Evolutionary conservation across 2,329 filamentous ascomycete genomes (phyloP).

Genomic region (Penicillium sp.): DNA sequence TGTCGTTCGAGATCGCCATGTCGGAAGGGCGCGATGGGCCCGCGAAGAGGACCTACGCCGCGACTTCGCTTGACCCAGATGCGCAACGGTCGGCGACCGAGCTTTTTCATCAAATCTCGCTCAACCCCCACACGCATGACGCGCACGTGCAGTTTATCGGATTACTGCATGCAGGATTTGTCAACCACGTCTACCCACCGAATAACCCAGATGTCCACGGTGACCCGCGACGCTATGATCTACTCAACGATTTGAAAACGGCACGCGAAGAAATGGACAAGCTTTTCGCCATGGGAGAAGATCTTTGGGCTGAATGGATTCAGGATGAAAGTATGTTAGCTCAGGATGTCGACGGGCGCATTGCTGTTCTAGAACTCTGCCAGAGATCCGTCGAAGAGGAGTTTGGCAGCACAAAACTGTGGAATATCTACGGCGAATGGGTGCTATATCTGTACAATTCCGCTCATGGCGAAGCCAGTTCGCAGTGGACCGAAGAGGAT

Average conservation of each 20-base stretch:
- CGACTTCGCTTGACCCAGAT: constrained; percentile 42
- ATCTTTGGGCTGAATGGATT: constrained; percentile 63
- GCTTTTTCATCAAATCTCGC: constrained; percentile 43
- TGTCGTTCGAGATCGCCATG: constrained; percentile 47
- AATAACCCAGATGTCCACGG: constrained; percentile 45
- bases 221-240: constrained; percentile 46
- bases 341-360: constrained; percentile 54
- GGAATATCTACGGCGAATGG: constrained; percentile 63
- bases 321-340: constrained; percentile 61
- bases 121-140: constrained; percentile 48
- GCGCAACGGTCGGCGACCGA: constrained; percentile 43
- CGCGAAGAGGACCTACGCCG: constrained; percentile 41
- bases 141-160: constrained; percentile 48
- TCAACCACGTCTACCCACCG: constrained; percentile 48
- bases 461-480: constrained; percentile 43
- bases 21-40: constrained; percentile 41
- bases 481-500: constrained; percentile 56
- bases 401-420: constrained; percentile 59
- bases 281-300: constrained; percentile 62
- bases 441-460: constrained; percentile 56
- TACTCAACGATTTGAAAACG: constrained; percentile 46
- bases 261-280: constrained; percentile 59
- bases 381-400: constrained; percentile 60
- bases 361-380: constrained; percentile 59
- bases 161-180: constrained; percentile 47